phyloP scores from a whole-genome alignment of 2,329 filamentous ascomycete species.

The Rutstroemia sp. region DNA sequence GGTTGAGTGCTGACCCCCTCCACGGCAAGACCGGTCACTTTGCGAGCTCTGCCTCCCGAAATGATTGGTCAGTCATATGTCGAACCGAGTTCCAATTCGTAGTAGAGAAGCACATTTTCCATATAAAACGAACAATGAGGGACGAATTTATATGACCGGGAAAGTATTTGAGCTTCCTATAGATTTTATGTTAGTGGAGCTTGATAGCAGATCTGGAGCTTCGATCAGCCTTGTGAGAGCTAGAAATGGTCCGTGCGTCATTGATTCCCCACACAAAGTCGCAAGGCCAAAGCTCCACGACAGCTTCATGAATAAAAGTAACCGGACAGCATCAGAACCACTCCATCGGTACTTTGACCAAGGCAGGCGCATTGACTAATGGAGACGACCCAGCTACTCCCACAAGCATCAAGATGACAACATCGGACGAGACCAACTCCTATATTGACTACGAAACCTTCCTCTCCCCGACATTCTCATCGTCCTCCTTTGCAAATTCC shows the following conservation, averaged over 20 bases:
- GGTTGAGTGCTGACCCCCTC: too few species aligned
- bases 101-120: neutral
- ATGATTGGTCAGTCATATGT: too few species aligned
- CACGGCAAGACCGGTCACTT: too few species aligned
- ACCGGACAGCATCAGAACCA: too few species aligned
- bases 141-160: too few species aligned
- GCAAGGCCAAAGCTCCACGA: slow-evolving; percentile 1
- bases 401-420: slow-evolving; percentile 16
- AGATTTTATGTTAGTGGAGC: neutral
- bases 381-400: neutral
- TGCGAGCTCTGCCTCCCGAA: too few species aligned
- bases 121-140: too few species aligned
- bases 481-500: slow-evolving; percentile 76
- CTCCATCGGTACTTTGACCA: too few species aligned
- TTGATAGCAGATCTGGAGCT: neutral
- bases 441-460: slow-evolving; percentile 97
- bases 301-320: slow-evolving; percentile 1
- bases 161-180: neutral
- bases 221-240: neutral
- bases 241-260: neutral
- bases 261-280: neutral
- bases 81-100: neutral
- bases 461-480: slow-evolving; percentile 73
- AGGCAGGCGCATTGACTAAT: neutral
- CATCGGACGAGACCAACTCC: slow-evolving; percentile 53